Evolutionary conservation across 495 filamentous ascomycete species (phyloP).

Genomic region (Aspergillus incahuasiensis): DNA sequence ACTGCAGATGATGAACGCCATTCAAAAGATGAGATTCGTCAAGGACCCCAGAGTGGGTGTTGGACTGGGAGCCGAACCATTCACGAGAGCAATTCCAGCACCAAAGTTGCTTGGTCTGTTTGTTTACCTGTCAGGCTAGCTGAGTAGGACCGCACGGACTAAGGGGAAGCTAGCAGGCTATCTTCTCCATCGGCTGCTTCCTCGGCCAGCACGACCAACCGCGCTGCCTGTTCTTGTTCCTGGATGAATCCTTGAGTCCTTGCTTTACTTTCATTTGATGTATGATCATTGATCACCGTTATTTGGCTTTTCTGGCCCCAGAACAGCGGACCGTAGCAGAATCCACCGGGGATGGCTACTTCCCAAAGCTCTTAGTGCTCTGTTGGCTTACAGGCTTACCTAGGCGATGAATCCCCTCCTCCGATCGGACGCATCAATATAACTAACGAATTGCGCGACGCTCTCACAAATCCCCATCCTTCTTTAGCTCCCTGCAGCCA

Average conservation of each 20-base stretch:
- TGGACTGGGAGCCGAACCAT: neutral
- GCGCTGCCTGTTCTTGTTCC: neutral
- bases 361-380: constrained; percentile 12
- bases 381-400: neutral
- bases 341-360: constrained; percentile 12
- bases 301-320: neutral
- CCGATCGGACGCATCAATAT: constrained; percentile 22
- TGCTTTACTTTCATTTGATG: neutral
- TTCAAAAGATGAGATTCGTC: neutral
- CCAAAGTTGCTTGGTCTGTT: constrained; percentile 7
- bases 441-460: constrained; percentile 22
- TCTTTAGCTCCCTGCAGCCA: constrained; percentile 2
- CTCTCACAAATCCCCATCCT: neutral
- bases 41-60: neutral
- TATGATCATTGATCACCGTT: neutral
- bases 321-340: neutral
- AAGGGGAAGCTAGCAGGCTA: constrained; percentile 9
- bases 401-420: constrained; percentile 4
- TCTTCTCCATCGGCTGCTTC: neutral
- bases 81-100: neutral
- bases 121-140: constrained; percentile 6
- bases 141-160: neutral
- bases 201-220: neutral
- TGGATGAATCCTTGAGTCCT: neutral
- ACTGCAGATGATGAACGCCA: neutral